Conservation (phyloP, 805 yeast species). For the Ascoidea asiatica region DNA sequence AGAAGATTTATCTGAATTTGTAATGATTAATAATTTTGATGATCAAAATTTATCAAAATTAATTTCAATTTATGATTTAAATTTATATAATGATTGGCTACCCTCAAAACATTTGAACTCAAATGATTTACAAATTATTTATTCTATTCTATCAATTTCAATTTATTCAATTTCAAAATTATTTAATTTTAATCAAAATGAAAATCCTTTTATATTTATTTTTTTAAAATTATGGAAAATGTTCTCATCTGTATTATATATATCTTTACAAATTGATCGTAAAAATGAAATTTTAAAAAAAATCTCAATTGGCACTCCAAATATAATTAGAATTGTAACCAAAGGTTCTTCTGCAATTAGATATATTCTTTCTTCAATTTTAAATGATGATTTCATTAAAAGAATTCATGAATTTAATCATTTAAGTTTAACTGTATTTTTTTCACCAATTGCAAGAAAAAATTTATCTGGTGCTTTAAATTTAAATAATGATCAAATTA, state of each 20-base stretch:
- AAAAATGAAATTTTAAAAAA: background rate
- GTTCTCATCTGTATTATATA: background rate
- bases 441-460: conserved; percentile 56
- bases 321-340: conserved; percentile 31
- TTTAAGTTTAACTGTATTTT: conserved; percentile 43
- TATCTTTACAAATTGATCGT: background rate
- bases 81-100: background rate
- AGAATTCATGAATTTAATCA: conserved; percentile 43
- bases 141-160: background rate
- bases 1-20: background rate
- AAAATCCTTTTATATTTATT: background rate
- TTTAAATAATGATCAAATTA: conserved; percentile 44
- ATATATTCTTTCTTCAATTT: conserved; percentile 42
- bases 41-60: too few relatives aligned
- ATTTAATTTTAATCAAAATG: too few relatives aligned
- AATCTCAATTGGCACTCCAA: conserved; percentile 22
- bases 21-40: too few relatives aligned
- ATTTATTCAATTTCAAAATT: background rate
- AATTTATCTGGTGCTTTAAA: conserved; percentile 44
- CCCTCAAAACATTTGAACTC: background rate
- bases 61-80: background rate
- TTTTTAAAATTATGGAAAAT: background rate
- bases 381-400: conserved; percentile 32
- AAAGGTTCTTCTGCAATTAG: conserved; percentile 56
- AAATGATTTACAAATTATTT: background rate